phyloP scores from a whole-genome alignment of 2,329 filamentous ascomycete species.

The Aspergillus ochraceus region DNA sequence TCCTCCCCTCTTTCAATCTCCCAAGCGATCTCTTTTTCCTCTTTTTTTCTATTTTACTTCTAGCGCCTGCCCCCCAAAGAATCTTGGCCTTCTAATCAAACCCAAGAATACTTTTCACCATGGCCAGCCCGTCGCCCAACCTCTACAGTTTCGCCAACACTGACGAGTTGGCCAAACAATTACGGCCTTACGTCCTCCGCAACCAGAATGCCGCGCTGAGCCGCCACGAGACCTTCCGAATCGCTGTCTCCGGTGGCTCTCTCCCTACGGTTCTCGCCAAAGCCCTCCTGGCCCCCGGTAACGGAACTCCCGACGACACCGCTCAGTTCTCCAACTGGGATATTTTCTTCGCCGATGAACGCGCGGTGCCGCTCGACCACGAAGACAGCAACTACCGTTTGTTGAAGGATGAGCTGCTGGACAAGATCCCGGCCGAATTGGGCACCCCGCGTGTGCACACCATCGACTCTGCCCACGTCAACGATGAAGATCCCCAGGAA shows the following conservation, averaged over 20 bases:
- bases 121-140: constrained; percentile 49
- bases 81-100: neutral
- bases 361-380: constrained; percentile 87
- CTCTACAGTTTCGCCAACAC: constrained; percentile 78
- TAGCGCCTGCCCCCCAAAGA: neutral
- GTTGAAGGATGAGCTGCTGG: constrained; percentile 81
- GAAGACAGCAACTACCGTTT: constrained; percentile 92
- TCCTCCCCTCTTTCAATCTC: neutral
- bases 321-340: constrained; percentile 87
- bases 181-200: constrained; percentile 80
- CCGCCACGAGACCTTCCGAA: constrained; percentile 82
- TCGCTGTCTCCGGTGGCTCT: constrained; percentile 91
- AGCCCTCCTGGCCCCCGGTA: constrained; percentile 66
- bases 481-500: constrained; percentile 85
- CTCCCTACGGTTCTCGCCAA: constrained; percentile 84
- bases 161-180: constrained; percentile 69
- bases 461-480: constrained; percentile 66
- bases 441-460: constrained; percentile 72
- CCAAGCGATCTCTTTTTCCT: neutral
- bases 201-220: constrained; percentile 76
- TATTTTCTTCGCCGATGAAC: constrained; percentile 98
- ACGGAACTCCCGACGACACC: constrained; percentile 57
- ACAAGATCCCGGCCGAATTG: constrained; percentile 73
- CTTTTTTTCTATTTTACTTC: neutral
- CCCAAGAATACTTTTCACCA: constrained; percentile 22